phyloP scores from a whole-genome alignment of 1,139 yeast species.

The Geotrichum cucujoidarum region DNA sequence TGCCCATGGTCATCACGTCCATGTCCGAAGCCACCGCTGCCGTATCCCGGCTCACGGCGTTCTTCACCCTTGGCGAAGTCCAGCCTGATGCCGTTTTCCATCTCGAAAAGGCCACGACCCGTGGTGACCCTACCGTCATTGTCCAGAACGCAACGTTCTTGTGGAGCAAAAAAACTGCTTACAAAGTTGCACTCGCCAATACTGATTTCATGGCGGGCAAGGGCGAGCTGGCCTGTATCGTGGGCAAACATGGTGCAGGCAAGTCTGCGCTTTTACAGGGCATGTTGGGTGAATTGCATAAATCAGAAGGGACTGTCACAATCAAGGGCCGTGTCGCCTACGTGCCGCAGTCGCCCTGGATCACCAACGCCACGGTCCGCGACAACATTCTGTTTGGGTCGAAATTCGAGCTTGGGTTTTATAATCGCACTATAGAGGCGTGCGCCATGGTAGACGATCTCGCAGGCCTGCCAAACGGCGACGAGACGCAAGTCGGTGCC shows the following conservation, averaged over 20 bases:
- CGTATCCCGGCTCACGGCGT: conserved; percentile 49
- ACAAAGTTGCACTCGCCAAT: conserved; percentile 47
- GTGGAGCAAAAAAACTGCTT: conserved; percentile 40
- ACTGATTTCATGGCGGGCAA: conserved; percentile 51
- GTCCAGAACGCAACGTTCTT: conserved; percentile 45
- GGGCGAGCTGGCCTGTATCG: conserved; percentile 63
- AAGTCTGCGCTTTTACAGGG: conserved; percentile 64
- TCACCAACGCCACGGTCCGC: conserved; percentile 65
- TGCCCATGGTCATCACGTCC: conserved; percentile 42
- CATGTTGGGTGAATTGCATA: conserved; percentile 54
- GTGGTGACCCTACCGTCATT: conserved; percentile 41
- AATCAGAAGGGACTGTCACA: conserved; percentile 57
- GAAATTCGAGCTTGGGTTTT: conserved; percentile 62
- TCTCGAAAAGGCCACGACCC: conserved; percentile 22
- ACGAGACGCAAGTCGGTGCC: conserved; percentile 81
- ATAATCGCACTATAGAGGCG: conserved; percentile 63
- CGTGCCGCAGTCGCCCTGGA: conserved; percentile 81
- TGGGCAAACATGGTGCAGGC: conserved; percentile 85
- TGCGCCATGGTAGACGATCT: conserved; percentile 72
- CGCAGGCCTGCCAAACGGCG: conserved; percentile 72
- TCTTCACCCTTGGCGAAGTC: conserved; percentile 50
- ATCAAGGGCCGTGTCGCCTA: conserved; percentile 71
- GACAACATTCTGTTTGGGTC: conserved; percentile 80
- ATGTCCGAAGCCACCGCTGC: conserved; percentile 61
- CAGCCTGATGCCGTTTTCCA: conserved; percentile 41